Evolutionary conservation across 108 stramenopile species (phyloP).

Genomic region (Mediolabrus comicus): DNA sequence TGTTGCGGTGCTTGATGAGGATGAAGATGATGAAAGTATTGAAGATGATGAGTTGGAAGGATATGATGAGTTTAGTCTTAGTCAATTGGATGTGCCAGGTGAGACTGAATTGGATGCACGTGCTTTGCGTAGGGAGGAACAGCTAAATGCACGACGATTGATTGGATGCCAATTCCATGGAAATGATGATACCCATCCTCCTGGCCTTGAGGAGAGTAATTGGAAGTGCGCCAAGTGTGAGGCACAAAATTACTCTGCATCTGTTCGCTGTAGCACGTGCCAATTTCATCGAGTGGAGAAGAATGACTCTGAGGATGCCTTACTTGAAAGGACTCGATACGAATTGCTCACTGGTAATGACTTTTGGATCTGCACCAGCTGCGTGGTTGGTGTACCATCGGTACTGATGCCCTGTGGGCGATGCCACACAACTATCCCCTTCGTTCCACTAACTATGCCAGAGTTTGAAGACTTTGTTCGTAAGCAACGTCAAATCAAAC

Average conservation of each 20-base stretch:
- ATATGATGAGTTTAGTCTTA: background rate
- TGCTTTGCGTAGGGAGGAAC: background rate
- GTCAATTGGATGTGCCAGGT: background rate
- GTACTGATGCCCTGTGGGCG: conserved; percentile 17
- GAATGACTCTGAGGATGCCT: conserved; percentile 6
- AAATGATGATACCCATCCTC: background rate
- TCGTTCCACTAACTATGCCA: conserved; percentile 28
- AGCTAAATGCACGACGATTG: background rate
- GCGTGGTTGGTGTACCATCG: conserved; percentile 23
- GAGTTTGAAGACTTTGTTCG: conserved; percentile 37
- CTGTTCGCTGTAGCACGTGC: conserved; percentile 4
- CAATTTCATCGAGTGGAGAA: background rate
- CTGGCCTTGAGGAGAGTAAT: conserved; percentile 1
- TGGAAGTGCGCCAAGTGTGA: conserved; percentile 11
- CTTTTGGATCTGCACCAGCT: conserved; percentile 38
- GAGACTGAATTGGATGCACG: background rate
- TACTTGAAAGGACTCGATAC: conserved; percentile 23
- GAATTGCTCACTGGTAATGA: conserved; percentile 35
- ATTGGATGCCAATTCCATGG: too few species aligned
- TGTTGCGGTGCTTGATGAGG: too few species aligned
- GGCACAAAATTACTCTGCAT: background rate
- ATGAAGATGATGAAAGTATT: background rate
- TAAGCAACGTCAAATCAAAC: conserved; percentile 5
- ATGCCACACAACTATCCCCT: conserved; percentile 12
- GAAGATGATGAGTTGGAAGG: background rate